Evolutionary conservation across 805 yeast genomes (phyloP).

Genomic region (Suhomyces xylopsoci): DNA sequence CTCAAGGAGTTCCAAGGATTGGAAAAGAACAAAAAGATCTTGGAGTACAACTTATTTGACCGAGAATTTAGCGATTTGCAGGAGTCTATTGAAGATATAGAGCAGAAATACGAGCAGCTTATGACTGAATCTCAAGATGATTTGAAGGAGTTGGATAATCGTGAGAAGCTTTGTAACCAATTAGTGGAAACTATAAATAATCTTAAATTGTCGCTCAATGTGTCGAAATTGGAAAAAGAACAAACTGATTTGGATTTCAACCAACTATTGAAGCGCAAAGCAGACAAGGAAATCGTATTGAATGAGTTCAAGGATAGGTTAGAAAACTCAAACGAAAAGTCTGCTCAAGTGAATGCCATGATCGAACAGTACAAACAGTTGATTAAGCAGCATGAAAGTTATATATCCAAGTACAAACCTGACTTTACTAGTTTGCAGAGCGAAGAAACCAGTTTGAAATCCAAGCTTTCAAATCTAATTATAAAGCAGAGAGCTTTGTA

Average conservation of each 20-base stretch:
- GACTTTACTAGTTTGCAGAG: conserved; percentile 34
- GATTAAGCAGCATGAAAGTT: conserved; percentile 35
- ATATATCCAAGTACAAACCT: conserved; percentile 40
- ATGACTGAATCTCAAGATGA: conserved; percentile 53
- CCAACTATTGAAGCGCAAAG: conserved; percentile 47
- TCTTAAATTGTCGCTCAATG: conserved; percentile 46
- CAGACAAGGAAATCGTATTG: conserved; percentile 48
- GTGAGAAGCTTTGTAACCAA: conserved; percentile 52
- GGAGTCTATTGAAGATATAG: conserved; percentile 58
- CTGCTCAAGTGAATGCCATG: conserved; percentile 18
- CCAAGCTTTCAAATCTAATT: conserved; percentile 38
- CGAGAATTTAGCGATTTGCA: conserved; percentile 67
- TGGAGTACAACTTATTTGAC: conserved; percentile 73
- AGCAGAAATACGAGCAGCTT: conserved; percentile 50
- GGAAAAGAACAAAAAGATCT: conserved; percentile 64
- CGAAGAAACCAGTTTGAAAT: conserved; percentile 41
- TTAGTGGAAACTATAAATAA: conserved; percentile 46
- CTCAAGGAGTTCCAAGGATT: conserved; percentile 64
- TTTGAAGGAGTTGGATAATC: conserved; percentile 53
- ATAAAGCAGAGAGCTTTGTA: conserved; percentile 58
- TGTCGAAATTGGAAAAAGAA: conserved; percentile 54
- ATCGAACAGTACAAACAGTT: conserved; percentile 20
- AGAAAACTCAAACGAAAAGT: conserved; percentile 26
- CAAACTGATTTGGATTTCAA: conserved; percentile 50
- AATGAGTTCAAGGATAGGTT: conserved; percentile 40